phyloP scores from a whole-genome alignment of 768 basidiomycete species.

The Auricularia cornea region DNA sequence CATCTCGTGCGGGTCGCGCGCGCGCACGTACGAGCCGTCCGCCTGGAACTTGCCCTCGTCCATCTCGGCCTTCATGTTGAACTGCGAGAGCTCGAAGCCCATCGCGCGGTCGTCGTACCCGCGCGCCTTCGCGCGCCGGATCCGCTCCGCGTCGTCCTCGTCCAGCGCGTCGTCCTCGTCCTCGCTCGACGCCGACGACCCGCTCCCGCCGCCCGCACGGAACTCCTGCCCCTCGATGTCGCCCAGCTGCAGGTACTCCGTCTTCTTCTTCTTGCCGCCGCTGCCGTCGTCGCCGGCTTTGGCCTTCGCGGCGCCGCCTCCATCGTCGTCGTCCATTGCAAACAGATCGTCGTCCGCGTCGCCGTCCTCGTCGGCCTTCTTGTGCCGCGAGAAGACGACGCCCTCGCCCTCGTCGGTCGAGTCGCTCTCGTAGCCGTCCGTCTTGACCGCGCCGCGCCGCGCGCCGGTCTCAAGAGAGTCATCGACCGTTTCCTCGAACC shows the following conservation, averaged over 20 bases:
- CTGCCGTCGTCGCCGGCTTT: conserved; percentile 11
- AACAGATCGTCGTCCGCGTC: conserved; percentile 68
- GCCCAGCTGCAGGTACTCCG: conserved; percentile 74
- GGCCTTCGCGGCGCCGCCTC: conserved; percentile 26
- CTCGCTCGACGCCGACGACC: conserved; percentile 33
- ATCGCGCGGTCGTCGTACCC: conserved; percentile 40
- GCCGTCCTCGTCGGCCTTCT: conserved; percentile 38
- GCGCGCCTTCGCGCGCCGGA: conserved; percentile 45
- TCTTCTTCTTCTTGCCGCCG: conserved; percentile 40
- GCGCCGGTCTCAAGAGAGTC: conserved; percentile 56
- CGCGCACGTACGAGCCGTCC: conserved; percentile 81
- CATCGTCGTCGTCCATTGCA: conserved; percentile 52
- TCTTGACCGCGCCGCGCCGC: conserved; percentile 69
- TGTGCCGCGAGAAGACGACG: conserved; percentile 74
- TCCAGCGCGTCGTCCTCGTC: conserved; percentile 52
- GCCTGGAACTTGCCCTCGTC: conserved; percentile 95
- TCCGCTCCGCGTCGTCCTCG: conserved; percentile 68
- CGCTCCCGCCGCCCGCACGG: conserved; percentile 27
- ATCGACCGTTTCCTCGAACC: conserved; percentile 75
- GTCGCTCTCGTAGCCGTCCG: conserved; percentile 88
- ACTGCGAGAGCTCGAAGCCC: conserved; percentile 90
- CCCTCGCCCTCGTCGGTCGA: conserved; percentile 92
- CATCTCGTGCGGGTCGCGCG: conserved; percentile 80
- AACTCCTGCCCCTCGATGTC: conserved; percentile 99
- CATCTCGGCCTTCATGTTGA: conserved; percentile 99